Percentiles rank a stretch among this genome's conserved stretches.
phyloP scores from a whole-genome alignment of 148 eudicot genomes.

The Fagopyrum tataricum region DNA sequence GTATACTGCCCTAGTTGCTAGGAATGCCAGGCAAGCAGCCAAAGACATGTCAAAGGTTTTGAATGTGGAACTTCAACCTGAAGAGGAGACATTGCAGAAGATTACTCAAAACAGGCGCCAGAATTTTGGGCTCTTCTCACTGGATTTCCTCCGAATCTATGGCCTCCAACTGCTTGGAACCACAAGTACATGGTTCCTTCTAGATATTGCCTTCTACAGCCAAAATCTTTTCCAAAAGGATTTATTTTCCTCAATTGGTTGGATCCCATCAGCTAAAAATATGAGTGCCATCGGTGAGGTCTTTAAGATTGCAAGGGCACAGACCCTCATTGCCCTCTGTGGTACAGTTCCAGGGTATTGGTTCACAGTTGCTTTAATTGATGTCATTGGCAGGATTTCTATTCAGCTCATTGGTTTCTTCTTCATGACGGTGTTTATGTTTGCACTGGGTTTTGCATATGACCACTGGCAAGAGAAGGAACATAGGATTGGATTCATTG shows the following conservation, averaged over 20 bases:
- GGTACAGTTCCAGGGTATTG: slow-evolving; percentile 75
- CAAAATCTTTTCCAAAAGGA: slow-evolving; percentile 73
- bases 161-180: slow-evolving; percentile 60
- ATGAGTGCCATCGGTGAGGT: slow-evolving; percentile 64
- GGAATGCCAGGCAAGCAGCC: slow-evolving; percentile 55
- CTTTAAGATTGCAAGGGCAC: slow-evolving; percentile 44
- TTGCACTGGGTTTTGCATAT: slow-evolving; percentile 55
- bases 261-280: slow-evolving; percentile 40
- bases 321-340: slow-evolving; percentile 51
- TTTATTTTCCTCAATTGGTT: slow-evolving; percentile 41
- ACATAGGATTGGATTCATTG: slow-evolving; percentile 23
- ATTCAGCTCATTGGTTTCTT: slow-evolving; percentile 62
- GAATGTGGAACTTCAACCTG: neutral
- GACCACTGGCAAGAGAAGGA: slow-evolving; percentile 31
- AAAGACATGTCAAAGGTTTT: slow-evolving; percentile 11
- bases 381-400: slow-evolving; percentile 45
- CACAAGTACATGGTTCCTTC: slow-evolving; percentile 54
- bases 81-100: slow-evolving; percentile 2
- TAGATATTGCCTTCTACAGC: slow-evolving; percentile 69
- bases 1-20: slow-evolving; percentile 30
- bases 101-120: neutral
- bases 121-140: slow-evolving; percentile 47
- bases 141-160: slow-evolving; percentile 36
- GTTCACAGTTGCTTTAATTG: slow-evolving; percentile 57
- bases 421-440: slow-evolving; percentile 78